A percentile compares a stretch with the other conserved stretches of the same genome.
phyloP scores from a whole-genome alignment of 202 grass and related monocot genomes.

The Digitaria exilis region DNA sequence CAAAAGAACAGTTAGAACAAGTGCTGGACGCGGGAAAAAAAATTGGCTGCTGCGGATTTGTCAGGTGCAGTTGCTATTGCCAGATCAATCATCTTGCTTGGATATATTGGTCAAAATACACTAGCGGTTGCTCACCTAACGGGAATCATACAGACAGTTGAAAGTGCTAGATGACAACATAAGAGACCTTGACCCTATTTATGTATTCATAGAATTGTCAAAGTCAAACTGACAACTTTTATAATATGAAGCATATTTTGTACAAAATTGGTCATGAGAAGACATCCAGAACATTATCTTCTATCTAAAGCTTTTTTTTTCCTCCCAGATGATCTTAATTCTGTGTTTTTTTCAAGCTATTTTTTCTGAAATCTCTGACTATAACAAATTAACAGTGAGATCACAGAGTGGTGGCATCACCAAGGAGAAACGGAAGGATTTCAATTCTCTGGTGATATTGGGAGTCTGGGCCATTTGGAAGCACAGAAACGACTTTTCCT shows the following conservation, averaged over 20 bases:
- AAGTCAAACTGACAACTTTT: slow-evolving; percentile 5
- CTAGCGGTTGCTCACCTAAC: slow-evolving; percentile 25
- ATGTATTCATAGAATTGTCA: slow-evolving; percentile 18
- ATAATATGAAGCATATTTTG: not conserved
- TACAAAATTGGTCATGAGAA: not conserved
- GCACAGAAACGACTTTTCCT: no score
- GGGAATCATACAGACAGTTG: slow-evolving; percentile 22
- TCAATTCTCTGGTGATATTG: no score
- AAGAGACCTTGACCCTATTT: slow-evolving; percentile 23
- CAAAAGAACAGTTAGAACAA: slow-evolving; percentile 21
- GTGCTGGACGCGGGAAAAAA: not conserved
- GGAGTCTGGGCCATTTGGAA: no score
- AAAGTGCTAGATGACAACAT: slow-evolving; percentile 27
- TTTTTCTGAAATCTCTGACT: not conserved
- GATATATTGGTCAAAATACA: slow-evolving; percentile 36
- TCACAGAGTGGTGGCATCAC: no score
- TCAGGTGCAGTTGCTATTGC: slow-evolving; percentile 19
- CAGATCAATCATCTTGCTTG: slow-evolving; percentile 19
- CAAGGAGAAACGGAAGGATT: no score
- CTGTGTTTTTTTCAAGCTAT: slow-evolving; percentile 9
- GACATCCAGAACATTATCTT: slow-evolving; percentile 7
- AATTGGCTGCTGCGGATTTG: slow-evolving; percentile 10
- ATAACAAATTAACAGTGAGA: no score
- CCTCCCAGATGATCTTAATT: not conserved
- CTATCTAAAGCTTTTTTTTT: slow-evolving; percentile 19